These are phyloP conservation scores for Penicillium daleae DNA, from an alignment of 495 filamentous ascomycete species.

Conservation along the genomic window DNA sequence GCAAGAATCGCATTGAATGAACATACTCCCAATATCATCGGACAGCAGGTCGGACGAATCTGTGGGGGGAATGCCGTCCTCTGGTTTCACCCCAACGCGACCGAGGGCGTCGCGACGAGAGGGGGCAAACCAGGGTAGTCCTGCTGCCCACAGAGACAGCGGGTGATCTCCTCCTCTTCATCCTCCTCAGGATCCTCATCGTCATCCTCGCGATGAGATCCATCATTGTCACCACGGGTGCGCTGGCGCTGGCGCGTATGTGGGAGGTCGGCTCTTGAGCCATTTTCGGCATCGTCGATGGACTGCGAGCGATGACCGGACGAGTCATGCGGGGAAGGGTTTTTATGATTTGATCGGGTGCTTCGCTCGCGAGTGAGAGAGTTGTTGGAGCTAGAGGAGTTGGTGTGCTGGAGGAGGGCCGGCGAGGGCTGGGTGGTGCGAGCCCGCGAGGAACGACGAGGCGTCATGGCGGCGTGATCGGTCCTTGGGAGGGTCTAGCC, in stretches of 20 bases:
- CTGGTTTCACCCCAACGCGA: constrained; percentile 60
- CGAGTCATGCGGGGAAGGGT: constrained; percentile 71
- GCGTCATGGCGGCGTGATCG: constrained; percentile 54
- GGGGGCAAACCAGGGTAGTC: constrained; percentile 90
- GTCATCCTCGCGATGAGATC: constrained; percentile 53
- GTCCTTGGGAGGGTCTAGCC: neutral
- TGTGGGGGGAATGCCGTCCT: constrained; percentile 48
- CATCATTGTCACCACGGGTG: constrained; percentile 64
- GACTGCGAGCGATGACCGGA: constrained; percentile 79
- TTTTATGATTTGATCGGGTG: constrained; percentile 72
- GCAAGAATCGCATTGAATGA: constrained; percentile 96
- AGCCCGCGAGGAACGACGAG: constrained; percentile 90
- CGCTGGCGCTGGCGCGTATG: constrained; percentile 76
- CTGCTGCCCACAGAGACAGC: constrained; percentile 91
- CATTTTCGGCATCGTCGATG: constrained; percentile 66
- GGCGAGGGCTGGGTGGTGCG: constrained; percentile 76
- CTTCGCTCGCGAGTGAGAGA: constrained; percentile 71
- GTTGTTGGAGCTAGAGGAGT: constrained; percentile 76
- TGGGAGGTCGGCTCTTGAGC: constrained; percentile 61
- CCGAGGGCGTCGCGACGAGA: constrained; percentile 61
- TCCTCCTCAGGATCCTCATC: constrained; percentile 67
- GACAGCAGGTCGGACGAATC: constrained; percentile 56
- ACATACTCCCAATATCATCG: constrained; percentile 90
- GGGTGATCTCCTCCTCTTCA: constrained; percentile 91
- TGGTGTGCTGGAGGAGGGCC: constrained; percentile 66